Evolutionary conservation across 2,329 filamentous ascomycete species (phyloP).

Genomic region (Neofusicoccum cordaticola): DNA sequence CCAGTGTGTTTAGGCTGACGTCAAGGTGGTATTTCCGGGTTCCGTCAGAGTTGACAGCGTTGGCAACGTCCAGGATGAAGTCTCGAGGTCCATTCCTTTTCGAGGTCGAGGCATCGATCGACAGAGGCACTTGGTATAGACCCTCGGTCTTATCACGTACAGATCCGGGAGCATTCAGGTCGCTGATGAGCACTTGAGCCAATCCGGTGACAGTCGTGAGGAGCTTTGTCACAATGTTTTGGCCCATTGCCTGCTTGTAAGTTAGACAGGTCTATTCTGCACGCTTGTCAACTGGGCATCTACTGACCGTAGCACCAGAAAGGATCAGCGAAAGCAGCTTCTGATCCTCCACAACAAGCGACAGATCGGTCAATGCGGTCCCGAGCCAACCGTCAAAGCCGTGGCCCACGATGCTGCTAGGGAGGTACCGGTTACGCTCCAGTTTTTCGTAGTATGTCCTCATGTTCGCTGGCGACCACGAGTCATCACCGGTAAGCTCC

Average conservation of each 20-base stretch:
- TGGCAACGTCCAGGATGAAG: constrained; percentile 52
- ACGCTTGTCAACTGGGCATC: neutral
- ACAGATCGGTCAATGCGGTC: constrained; percentile 43
- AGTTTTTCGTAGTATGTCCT: constrained; percentile 54
- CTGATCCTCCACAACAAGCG: constrained; percentile 51
- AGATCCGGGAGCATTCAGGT: constrained; percentile 44
- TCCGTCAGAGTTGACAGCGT: constrained; percentile 31
- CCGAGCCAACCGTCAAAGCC: constrained; percentile 57
- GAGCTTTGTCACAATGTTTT: constrained; percentile 22
- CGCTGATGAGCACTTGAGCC: constrained; percentile 45
- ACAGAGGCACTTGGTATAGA: constrained; percentile 53
- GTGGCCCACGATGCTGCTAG: constrained; percentile 44
- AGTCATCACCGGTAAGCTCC: constrained; percentile 57
- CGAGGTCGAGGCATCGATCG: constrained; percentile 42
- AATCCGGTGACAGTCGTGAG: constrained; percentile 41
- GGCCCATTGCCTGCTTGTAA: constrained; percentile 38
- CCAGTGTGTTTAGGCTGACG: constrained; percentile 59
- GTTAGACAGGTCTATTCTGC: neutral
- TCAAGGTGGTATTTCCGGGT: constrained; percentile 53
- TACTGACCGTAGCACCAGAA: constrained; percentile 49
- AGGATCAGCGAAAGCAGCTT: constrained; percentile 54
- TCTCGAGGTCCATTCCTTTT: constrained; percentile 56
- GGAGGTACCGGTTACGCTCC: constrained; percentile 55
- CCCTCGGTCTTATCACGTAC: constrained; percentile 43
- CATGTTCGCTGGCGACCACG: constrained; percentile 59